These are phyloP conservation scores for Quaeritorhiza haematococci DNA, from an alignment of 371 early-diverging fungal genomes.

Conservation along the genomic window DNA sequence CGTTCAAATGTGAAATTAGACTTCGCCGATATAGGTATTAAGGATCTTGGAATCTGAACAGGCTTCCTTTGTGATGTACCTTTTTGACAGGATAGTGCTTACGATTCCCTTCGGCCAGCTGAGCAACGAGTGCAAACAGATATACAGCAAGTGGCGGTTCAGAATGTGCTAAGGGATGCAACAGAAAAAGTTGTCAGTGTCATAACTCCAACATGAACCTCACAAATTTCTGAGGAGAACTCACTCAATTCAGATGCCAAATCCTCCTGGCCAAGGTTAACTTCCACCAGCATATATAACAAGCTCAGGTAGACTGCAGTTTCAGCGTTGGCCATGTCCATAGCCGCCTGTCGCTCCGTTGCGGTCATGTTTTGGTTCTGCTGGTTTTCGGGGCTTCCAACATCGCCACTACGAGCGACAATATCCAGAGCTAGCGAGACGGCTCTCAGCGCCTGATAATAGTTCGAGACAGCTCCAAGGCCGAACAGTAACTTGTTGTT, in stretches of 20 bases:
- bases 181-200: too few species aligned
- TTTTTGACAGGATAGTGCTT: conserved; percentile 77
- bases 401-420: conserved; percentile 7
- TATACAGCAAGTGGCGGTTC: conserved; percentile 53
- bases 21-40: background rate
- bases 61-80: conserved; percentile 36
- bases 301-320: conserved; percentile 58
- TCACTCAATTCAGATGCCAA: conserved; percentile 45
- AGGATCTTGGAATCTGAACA: background rate
- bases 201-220: background rate
- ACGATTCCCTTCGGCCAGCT: conserved; percentile 63
- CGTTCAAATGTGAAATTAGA: background rate
- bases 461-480: conserved; percentile 45
- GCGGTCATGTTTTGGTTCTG: conserved; percentile 5
- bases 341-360: conserved; percentile 24
- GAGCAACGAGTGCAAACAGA: conserved; percentile 60
- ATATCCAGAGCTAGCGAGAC: conserved; percentile 31
- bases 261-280: conserved; percentile 30
- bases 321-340: conserved; percentile 49
- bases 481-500: conserved; percentile 46
- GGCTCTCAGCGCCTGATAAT: conserved; percentile 45
- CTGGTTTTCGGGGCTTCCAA: too few species aligned
- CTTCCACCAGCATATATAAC: conserved; percentile 50
- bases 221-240: background rate
- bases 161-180: conserved; percentile 32